Evolutionary conservation across 1,139 yeast species (phyloP).

Genomic region (Candida sp.): DNA sequence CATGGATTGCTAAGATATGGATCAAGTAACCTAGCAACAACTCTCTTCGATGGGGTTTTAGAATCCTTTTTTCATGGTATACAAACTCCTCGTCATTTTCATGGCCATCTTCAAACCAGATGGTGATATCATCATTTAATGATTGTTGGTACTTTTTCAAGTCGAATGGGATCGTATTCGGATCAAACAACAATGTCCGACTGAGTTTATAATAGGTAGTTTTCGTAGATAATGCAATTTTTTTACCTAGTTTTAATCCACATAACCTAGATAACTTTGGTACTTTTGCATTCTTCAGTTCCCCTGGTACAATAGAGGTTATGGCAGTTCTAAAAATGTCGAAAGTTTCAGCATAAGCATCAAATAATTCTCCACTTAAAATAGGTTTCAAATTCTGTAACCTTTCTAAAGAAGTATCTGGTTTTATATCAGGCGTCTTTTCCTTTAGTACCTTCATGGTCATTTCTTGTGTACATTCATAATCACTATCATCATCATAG

Average conservation of each 20-base stretch:
- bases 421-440: slow-evolving; percentile 9
- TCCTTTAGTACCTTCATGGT: slow-evolving; percentile 1
- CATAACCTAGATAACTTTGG: slow-evolving; percentile 25
- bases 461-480: slow-evolving; percentile 1
- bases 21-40: slow-evolving; percentile 32
- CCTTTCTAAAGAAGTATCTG: slow-evolving; percentile 21
- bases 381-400: slow-evolving; percentile 22
- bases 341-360: slow-evolving; percentile 29
- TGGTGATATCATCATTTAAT: slow-evolving; percentile 33
- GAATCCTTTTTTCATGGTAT: slow-evolving; percentile 24
- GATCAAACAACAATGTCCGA: slow-evolving; percentile 31
- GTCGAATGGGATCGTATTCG: slow-evolving; percentile 20
- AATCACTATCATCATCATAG: slow-evolving; percentile 2
- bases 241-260: slow-evolving; percentile 29
- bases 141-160: slow-evolving; percentile 17
- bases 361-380: slow-evolving; percentile 22
- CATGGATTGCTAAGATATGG: slow-evolving; percentile 29
- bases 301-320: slow-evolving; percentile 9
- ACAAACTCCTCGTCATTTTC: slow-evolving; percentile 39
- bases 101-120: slow-evolving; percentile 29
- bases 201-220: slow-evolving; percentile 32
- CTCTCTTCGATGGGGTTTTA: slow-evolving; percentile 16
- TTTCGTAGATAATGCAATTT: slow-evolving; percentile 29
- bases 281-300: neutral
- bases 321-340: slow-evolving; percentile 23